Conservation (phyloP, 176 grass and related monocot species). For the Triticum timopheevii region DNA sequence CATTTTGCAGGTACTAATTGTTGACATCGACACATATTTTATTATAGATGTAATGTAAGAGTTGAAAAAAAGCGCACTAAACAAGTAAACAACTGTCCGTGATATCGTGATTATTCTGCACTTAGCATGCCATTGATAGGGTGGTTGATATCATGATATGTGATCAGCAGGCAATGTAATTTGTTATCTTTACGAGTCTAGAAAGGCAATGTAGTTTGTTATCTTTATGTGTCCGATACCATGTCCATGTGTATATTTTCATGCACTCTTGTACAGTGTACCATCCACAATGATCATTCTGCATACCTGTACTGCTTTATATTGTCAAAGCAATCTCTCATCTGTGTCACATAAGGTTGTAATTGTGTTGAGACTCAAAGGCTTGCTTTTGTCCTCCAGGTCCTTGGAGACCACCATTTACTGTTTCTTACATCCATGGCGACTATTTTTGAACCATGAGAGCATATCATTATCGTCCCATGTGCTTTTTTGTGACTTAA, state of each 20-base stretch:
- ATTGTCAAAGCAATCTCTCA: constrained; percentile 4
- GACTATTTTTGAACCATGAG: neutral
- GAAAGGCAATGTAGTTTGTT: neutral
- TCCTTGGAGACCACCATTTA: neutral
- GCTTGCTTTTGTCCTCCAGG: neutral
- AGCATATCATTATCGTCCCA: neutral
- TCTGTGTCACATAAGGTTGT: neutral
- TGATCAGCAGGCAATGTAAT: neutral
- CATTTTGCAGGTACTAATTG: constrained; percentile 70
- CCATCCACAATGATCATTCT: neutral
- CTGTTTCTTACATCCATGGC: neutral
- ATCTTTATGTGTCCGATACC: neutral
- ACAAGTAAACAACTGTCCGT: neutral
- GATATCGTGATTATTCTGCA: neutral
- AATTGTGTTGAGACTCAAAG: neutral
- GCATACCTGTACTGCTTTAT: neutral
- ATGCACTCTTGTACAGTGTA: neutral
- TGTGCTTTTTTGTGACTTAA: neutral
- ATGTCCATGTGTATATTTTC: constrained; percentile 5
- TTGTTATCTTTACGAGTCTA: constrained; percentile 10
- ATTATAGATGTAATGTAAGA: neutral
- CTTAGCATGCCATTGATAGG: constrained; percentile 2
- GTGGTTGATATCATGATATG: neutral
- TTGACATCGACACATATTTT: neutral
- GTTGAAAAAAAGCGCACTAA: neutral